Evolutionary conservation across 192 early-diverging fungal genomes (phyloP), one percentile per base, ranked within the genome.

Genomic region (Coemansia nantahalensis): DNA sequence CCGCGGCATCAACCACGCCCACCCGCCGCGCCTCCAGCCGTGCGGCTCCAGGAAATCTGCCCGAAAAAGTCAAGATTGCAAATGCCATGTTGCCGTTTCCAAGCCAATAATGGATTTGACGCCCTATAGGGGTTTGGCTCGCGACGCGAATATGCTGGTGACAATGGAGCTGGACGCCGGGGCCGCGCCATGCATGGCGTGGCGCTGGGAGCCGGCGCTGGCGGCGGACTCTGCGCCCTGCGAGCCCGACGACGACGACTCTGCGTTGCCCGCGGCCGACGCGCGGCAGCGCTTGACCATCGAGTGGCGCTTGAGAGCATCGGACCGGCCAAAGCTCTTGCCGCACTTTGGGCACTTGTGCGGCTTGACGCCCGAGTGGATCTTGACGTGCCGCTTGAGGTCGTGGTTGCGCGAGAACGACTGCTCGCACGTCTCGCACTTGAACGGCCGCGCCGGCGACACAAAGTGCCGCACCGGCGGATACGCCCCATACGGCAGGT

Each of bases 341-440:
- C 84, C 85, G 57, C 89, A 90, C 15, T 78, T 78, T 8, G 75
- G 66, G 44, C 89, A 90, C 44, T 77, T 82, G 62, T 84, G 84
- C n/a, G 89, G 89, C 62, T 90, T 90, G 39, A 81, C 68, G 11
- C 87, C 83, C 50, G 81, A 82, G 51, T 90, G 89, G 4, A 87
- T 86, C 47, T 85, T 82, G 64, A 83, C 80, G 51, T 90, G 89
- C 4, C 88, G 71, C 49, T 88, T 86, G 10, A 86, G 62, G 56
- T 90, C 87, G 47, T 87, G 86, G 56, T 87, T 83, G 39, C 87
- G 79, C 26, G 81, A 85, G 56, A 90, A 90, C 15, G 70, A 70
- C 47, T 77, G 68, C 46, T 77, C 70, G 54, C 78, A 75, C 3
- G 65, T 77, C 39, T 74, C 59, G 56, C 78, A 80, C 49, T 80